These are phyloP conservation scores for Fagopyrum homotropicum DNA, from an alignment of 148 eudicot genomes.

Conservation along the genomic window DNA sequence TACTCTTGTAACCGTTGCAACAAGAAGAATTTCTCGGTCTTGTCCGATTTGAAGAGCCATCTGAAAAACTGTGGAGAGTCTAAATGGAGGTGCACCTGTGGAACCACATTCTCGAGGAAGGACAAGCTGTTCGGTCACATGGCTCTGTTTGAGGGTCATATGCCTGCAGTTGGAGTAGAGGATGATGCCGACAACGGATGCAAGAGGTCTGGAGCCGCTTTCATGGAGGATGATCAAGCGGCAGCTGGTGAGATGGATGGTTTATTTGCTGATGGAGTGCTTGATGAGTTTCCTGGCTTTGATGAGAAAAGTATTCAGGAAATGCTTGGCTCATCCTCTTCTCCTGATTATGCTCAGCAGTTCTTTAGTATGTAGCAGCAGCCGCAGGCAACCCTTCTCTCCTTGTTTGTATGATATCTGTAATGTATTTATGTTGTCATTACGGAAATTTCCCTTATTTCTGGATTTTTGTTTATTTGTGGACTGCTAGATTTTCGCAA, in stretches of 20 bases:
- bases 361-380: constrained; percentile 13
- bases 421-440: neutral
- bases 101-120: constrained; percentile 59
- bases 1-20: constrained; percentile 53
- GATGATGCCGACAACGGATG: constrained; percentile 15
- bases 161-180: constrained; percentile 43
- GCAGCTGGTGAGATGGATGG: constrained; percentile 9
- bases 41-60: constrained; percentile 71
- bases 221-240: constrained; percentile 15
- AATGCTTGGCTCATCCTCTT: constrained; percentile 18
- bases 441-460: neutral
- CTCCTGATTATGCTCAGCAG: constrained; percentile 28
- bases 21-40: constrained; percentile 65
- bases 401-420: neutral
- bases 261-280: constrained; percentile 29
- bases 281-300: constrained; percentile 33
- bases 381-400: neutral
- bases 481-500: neutral
- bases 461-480: neutral
- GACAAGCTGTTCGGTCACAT: constrained; percentile 75
- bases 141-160: constrained; percentile 71
- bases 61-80: constrained; percentile 56
- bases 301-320: constrained; percentile 27
- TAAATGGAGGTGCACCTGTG: constrained; percentile 59
- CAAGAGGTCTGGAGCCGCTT: neutral